phyloP scores from a whole-genome alignment of 805 yeast species.

The Cyberlindnera japonica region DNA sequence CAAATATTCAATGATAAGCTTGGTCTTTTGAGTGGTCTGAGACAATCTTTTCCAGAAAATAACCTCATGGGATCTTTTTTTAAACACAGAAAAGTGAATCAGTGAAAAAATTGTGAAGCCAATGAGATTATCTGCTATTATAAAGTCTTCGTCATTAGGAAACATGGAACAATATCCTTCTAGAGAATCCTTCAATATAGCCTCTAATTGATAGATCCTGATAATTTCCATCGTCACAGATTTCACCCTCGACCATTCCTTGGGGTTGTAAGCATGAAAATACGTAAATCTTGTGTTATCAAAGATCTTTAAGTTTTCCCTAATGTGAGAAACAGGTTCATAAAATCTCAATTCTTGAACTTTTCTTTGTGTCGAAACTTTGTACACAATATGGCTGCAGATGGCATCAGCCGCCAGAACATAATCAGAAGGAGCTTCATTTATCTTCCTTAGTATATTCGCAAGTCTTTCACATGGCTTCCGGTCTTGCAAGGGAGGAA shows the following conservation, averaged over 20 bases:
- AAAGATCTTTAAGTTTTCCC: neutral
- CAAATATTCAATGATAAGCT: neutral
- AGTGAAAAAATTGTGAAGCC: neutral
- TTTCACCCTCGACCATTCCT: slow-evolving; percentile 1
- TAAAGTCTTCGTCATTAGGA: neutral
- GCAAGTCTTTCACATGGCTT: neutral
- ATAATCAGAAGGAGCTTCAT: neutral
- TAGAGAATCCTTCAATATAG: neutral
- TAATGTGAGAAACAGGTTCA: neutral
- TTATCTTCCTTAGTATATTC: neutral
- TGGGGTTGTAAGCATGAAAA: neutral
- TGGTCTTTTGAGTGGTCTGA: neutral
- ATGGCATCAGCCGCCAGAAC: neutral
- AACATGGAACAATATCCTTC: neutral
- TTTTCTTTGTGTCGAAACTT: neutral
- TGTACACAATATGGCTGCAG: neutral
- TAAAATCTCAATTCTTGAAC: neutral
- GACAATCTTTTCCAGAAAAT: neutral
- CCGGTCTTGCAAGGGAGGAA: neutral
- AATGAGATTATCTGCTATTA: neutral
- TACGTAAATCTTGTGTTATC: neutral
- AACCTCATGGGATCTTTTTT: neutral
- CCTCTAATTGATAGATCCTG: neutral
- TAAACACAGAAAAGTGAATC: slow-evolving; percentile 1
- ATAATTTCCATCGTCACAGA: neutral